Evolutionary conservation across 805 yeast genomes (phyloP), one percentile per base, ranked within the genome.

Genomic region (Candida suzukii): DNA sequence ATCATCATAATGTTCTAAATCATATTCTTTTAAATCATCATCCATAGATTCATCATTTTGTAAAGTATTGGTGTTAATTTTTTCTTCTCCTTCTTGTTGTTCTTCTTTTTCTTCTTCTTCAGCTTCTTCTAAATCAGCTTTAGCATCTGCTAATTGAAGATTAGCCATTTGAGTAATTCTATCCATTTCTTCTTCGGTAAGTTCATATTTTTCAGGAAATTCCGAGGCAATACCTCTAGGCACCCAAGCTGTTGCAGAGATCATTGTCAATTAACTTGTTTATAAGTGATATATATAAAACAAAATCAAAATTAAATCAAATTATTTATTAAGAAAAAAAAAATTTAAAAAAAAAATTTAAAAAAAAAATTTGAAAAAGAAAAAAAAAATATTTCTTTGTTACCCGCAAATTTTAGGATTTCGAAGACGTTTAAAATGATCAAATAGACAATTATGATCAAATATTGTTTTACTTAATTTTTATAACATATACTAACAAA

Each of bases 191-290:
- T 76, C 91, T 47, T 93, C 98, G 51, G 88, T 81, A 41, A 91
- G 67, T 50, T 87, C 95, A 54, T 88, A 88, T 56, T 83, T 77
- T 54, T 79, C 87, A 6, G 99, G 98, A 57, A 82, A 86, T 61
- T 90, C 97, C 30, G 95, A 76, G 24, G 99, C 95, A 61, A 73
- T 84, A 5, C 99, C 99, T 55, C 96, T 78, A 38, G 98, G 97
- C 20, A 91, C 96, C 98, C 99, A 93, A 39, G 81, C 69, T 38
- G 93, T 80, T 22, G 97, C 83, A 31, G 99, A 88, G 48, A 91
- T 83, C 96, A 90, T 88, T 27, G 17, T 24, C 17, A 18, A 16
- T 29, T 26, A 26, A 11, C 5, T 26, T 11, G n/a, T 26, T 26
- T n/a, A n/a, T n/a, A n/a, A n/a, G n/a, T n/a, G n/a, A n/a, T n/a